Conservation (phyloP, 176 grass and related monocot genomes). For the Musa troglodytarum region DNA sequence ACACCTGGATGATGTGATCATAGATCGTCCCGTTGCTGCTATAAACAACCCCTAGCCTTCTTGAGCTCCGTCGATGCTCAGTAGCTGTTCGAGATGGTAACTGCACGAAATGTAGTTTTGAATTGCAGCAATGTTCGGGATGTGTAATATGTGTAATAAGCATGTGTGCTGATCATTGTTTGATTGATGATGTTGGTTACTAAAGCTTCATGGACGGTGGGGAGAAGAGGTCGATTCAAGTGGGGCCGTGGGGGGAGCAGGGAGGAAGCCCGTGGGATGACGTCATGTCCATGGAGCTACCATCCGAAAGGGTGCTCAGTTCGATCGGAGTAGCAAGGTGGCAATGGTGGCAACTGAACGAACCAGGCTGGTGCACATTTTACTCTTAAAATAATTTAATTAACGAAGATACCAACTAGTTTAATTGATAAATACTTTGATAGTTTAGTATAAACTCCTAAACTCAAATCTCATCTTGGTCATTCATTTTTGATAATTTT, state of each 20-base stretch:
- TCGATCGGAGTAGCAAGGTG: conserved; percentile 44
- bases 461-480: too few species aligned
- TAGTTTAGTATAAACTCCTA: too few species aligned
- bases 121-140: not conserved
- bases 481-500: too few species aligned
- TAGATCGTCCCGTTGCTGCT: conserved; percentile 17
- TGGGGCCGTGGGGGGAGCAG: conserved; percentile 68
- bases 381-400: too few species aligned
- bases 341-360: conserved; percentile 20
- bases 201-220: conserved; percentile 33
- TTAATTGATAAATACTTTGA: too few species aligned
- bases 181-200: not conserved
- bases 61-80: not conserved
- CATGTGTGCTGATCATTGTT: too few species aligned
- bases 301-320: conserved; percentile 38
- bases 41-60: conserved; percentile 8
- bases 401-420: too few species aligned
- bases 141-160: not conserved
- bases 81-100: not conserved
- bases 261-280: conserved; percentile 70
- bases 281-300: conserved; percentile 49
- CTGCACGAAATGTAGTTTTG: not conserved
- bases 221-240: conserved; percentile 44
- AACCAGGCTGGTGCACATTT: conserved; percentile 25
- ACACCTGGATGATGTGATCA: not conserved